Conservation (phyloP, 257 asterid genomes). For the Gentiana straminea region DNA sequence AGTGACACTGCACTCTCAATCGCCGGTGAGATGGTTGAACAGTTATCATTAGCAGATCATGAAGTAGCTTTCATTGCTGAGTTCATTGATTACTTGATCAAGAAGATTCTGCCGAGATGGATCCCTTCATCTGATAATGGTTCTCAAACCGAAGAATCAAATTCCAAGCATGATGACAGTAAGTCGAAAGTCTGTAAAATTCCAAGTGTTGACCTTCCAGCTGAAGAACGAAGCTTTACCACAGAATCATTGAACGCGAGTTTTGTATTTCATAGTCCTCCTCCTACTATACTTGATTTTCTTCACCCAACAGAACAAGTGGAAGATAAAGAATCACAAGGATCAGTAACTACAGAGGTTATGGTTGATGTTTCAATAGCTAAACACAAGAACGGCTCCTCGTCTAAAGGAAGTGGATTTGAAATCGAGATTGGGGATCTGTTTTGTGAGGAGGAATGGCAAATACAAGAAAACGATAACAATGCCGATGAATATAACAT, state of each 20-base stretch:
- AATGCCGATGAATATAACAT: constrained; percentile 15
- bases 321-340: constrained; percentile 28
- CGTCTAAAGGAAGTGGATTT: constrained; percentile 15
- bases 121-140: constrained; percentile 28
- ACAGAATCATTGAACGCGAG: neutral
- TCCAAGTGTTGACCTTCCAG: constrained; percentile 7
- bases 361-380: constrained; percentile 19
- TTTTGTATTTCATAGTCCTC: constrained; percentile 6
- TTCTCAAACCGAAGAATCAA: constrained; percentile 15
- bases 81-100: constrained; percentile 46
- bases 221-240: constrained; percentile 1
- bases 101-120: constrained; percentile 46
- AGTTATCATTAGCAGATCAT: constrained; percentile 52
- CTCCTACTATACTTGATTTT: neutral
- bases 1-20: constrained; percentile 62
- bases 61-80: constrained; percentile 64
- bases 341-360: constrained; percentile 27
- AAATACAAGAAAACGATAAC: constrained; percentile 20
- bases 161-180: constrained; percentile 8
- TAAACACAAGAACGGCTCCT: constrained; percentile 16
- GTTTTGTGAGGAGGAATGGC: constrained; percentile 18
- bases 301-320: constrained; percentile 14
- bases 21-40: constrained; percentile 84
- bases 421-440: constrained; percentile 33
- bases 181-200: constrained; percentile 4